Conservation (phyloP, 164 flowering plant genomes). For the Vitis rotundifolia region DNA sequence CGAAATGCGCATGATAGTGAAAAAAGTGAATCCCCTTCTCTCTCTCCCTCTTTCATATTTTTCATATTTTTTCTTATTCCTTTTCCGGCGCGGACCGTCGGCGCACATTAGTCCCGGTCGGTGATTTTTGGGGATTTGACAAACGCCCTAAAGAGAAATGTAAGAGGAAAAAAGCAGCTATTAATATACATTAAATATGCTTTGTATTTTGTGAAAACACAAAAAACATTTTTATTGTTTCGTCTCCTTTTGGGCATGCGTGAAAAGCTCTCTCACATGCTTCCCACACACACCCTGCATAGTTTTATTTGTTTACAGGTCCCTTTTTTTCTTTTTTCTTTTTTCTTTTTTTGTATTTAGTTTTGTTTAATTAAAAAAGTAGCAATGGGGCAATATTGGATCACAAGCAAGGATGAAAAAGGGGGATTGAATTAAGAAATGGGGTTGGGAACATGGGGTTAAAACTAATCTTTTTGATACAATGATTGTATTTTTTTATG, state of each 20-base stretch:
- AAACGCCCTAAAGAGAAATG: no score
- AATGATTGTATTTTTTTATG: slow-evolving; percentile 29
- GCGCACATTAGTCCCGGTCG: slow-evolving; percentile 19
- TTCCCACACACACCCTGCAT: slow-evolving; percentile 26
- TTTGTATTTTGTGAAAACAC: no score
- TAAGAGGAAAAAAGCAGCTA: no score
- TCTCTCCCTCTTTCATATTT: slow-evolving; percentile 5
- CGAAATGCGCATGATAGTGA: slow-evolving; percentile 1
- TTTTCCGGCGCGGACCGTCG: slow-evolving; percentile 27
- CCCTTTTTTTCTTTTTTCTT: not conserved
- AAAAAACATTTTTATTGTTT: slow-evolving; percentile 2
- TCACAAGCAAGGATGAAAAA: slow-evolving; percentile 18
- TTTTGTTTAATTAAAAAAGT: not conserved
- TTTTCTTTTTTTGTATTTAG: not conserved
- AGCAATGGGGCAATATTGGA: slow-evolving; percentile 12
- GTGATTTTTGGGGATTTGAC: not conserved
- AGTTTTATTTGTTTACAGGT: not conserved
- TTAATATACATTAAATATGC: no score
- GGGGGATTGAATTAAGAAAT: not conserved
- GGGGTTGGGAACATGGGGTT: slow-evolving; percentile 17
- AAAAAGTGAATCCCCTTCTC: not conserved
- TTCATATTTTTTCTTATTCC: not conserved
- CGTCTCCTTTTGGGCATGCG: slow-evolving; percentile 57
- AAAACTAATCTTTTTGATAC: slow-evolving; percentile 39
- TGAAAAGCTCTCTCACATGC: slow-evolving; percentile 55